phyloP scores from a whole-genome alignment of 148 eudicot genomes.

The Oxyria digyna region DNA sequence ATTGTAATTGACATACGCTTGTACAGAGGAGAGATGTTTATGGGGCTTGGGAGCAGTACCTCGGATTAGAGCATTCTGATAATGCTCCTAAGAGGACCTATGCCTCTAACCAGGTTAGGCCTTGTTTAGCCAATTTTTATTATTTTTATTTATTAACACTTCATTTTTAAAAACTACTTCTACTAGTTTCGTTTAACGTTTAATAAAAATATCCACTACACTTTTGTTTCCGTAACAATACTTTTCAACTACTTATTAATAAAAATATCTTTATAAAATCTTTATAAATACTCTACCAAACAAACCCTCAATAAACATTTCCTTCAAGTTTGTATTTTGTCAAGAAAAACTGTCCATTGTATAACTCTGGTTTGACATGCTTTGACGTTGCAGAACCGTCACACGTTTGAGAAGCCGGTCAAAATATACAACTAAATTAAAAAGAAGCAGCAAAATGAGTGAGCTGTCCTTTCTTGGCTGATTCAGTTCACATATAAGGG shows the following conservation, averaged over 20 bases:
- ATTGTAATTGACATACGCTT: conserved; percentile 2
- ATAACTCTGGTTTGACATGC: conserved; percentile 6
- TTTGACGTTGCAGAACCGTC: conserved; percentile 70
- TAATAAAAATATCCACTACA: too few species aligned
- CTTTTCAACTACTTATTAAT: too few species aligned
- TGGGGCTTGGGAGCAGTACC: conserved; percentile 97
- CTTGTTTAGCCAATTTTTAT: too few species aligned
- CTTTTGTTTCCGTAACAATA: too few species aligned
- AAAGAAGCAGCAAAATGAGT: background rate
- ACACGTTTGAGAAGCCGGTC: conserved; percentile 83
- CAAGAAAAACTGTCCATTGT: background rate
- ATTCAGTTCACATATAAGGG: conserved; percentile 16
- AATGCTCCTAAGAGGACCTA: conserved; percentile 66
- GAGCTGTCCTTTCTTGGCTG: conserved; percentile 9
- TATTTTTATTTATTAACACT: too few species aligned
- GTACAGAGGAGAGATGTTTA: conserved; percentile 79
- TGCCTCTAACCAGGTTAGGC: conserved; percentile 68
- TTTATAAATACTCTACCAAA: too few species aligned
- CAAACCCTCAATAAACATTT: too few species aligned
- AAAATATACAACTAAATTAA: conserved; percentile 65
- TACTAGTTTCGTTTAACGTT: too few species aligned
- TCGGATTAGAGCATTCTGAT: conserved; percentile 86
- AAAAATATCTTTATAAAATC: too few species aligned
- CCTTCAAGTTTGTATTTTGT: background rate
- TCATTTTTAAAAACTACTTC: too few species aligned